Percentiles rank a stretch among this genome's conserved stretches.
These are phyloP conservation scores for Novymonas esmeraldas DNA, from an alignment of 208 protist genomes.

Conservation along the genomic window DNA sequence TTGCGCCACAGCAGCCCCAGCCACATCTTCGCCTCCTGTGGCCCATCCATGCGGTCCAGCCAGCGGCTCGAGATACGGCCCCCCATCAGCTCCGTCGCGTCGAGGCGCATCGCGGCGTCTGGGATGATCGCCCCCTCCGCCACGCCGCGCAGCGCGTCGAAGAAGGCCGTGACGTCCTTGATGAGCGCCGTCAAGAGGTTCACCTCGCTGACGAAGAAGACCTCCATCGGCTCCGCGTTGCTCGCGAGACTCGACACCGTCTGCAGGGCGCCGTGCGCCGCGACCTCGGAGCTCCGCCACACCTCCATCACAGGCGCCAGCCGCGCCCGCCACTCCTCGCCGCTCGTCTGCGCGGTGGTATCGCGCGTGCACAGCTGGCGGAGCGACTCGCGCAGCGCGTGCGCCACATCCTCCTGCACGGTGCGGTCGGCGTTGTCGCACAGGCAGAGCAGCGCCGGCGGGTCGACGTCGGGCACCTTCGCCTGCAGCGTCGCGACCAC, in stretches of 20 bases:
- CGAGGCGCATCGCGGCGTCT: constrained; percentile 41
- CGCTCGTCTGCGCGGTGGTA: constrained; percentile 18
- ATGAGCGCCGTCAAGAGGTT: constrained; percentile 69
- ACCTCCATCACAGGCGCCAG: constrained; percentile 86
- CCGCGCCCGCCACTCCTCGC: constrained; percentile 71
- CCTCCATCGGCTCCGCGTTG: constrained; percentile 79
- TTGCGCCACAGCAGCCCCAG: constrained; percentile 72
- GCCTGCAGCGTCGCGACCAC: constrained; percentile 60
- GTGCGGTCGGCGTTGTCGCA: constrained; percentile 93
- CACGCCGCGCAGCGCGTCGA: constrained; percentile 69
- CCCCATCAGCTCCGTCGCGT: constrained; percentile 82
- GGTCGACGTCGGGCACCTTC: constrained; percentile 75
- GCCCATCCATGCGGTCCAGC: constrained; percentile 89
- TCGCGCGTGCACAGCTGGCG: constrained; percentile 60
- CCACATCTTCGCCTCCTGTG: constrained; percentile 79
- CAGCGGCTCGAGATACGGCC: constrained; percentile 87
- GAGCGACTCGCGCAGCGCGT: constrained; percentile 66
- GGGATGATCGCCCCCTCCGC: constrained; percentile 89
- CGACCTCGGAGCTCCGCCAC: constrained; percentile 68
- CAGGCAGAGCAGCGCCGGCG: constrained; percentile 86
- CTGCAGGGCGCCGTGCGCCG: constrained; percentile 10
- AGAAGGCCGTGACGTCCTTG: constrained; percentile 56
- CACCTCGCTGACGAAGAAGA: constrained; percentile 93
- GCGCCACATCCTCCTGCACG: constrained; percentile 83
- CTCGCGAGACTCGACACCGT: constrained; percentile 19